Base-by-base conservation (phyloP, 768 basidiomycete species). In the Rhodocollybia butyracea region DNA sequence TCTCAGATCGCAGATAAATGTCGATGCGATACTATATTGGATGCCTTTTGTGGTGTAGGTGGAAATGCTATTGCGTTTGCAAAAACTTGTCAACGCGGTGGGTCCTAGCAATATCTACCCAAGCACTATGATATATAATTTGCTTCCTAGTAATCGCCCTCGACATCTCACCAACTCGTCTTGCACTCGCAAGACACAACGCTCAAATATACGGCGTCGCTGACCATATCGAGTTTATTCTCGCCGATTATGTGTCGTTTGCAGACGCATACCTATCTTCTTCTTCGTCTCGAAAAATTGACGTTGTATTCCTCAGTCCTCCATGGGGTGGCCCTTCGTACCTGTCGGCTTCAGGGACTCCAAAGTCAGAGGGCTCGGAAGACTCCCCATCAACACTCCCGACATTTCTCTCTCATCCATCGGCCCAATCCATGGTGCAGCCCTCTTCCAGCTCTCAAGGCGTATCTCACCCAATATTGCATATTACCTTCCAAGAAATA, bases 51-150 rank as follows among this genome's bases (percentile, higher is more conserved):
- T 64, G 97, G 97, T 1, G 95, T 98, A 0, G 97, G 97, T 26
- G 97, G 96, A 15, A 99, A 99, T 64, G 84, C 96, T 1, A 98
- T 99, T 55, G 93, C 94, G 3, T 98, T 99, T 70, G 97, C 97
- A 2, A 84, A 88, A 67, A 97, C 94, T 2, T 99, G 97, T 72
- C 90, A 96, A 67, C 74, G 90, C 70, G 96, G 96, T 97, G 63
- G 57, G 86, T 69, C 1, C 11, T 21, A 8, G 13, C 21, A 13
- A 7, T 22, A 11, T 39, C 13, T 17, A 52, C 17, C 6, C 7
- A 6, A 11, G 3, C 12, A 3, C 21, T 27, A 17, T 6, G n/a
- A 17, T 36, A 41, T n/a, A 13, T 45, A 29, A 29, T 36, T 19
- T 10, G 10, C n/a, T 46, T 29, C 29, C 2, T 62, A 98, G 97